A percentile compares a stretch with the other conserved stretches of the same genome.
These are phyloP conservation scores for Alternaria sp. DNA, from an alignment of 2,329 filamentous ascomycete species.

Conservation along the genomic window DNA sequence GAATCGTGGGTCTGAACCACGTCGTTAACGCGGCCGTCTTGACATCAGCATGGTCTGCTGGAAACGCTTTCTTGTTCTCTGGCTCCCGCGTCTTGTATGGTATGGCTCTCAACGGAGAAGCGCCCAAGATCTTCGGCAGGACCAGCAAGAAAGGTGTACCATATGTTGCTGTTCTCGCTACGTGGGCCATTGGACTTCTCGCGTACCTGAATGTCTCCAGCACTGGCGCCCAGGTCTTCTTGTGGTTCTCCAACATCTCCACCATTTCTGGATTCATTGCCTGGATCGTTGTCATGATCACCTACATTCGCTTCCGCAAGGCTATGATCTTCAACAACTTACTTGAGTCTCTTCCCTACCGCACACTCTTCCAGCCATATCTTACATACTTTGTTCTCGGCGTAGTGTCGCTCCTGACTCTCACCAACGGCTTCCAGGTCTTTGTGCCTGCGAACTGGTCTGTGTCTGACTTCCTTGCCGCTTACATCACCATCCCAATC, in stretches of 20 bases:
- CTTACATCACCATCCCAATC: constrained; percentile 55
- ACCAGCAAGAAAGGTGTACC: constrained; percentile 55
- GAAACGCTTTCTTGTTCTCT: constrained; percentile 69
- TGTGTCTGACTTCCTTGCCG: constrained; percentile 59
- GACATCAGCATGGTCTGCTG: constrained; percentile 73
- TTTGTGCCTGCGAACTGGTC: constrained; percentile 59
- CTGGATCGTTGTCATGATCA: constrained; percentile 63
- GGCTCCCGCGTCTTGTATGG: constrained; percentile 60
- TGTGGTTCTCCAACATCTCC: constrained; percentile 75
- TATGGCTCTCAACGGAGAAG: constrained; percentile 58
- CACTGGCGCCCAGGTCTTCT: constrained; percentile 60
- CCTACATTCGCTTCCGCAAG: constrained; percentile 65
- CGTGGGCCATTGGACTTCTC: constrained; percentile 53
- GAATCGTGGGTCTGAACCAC: constrained; percentile 70
- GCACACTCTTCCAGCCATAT: constrained; percentile 56
- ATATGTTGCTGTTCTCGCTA: constrained; percentile 47
- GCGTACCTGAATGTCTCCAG: constrained; percentile 59
- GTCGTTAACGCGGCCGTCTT: constrained; percentile 80
- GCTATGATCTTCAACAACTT: constrained; percentile 59
- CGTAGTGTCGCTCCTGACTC: constrained; percentile 50
- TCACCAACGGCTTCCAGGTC: constrained; percentile 55
- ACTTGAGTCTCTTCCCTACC: constrained; percentile 61
- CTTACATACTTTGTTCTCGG: constrained; percentile 66
- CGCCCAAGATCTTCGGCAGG: constrained; percentile 58
- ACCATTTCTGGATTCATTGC: constrained; percentile 63